Conservation (phyloP, 208 protist species). For the Balamuthia mandrillaris region DNA sequence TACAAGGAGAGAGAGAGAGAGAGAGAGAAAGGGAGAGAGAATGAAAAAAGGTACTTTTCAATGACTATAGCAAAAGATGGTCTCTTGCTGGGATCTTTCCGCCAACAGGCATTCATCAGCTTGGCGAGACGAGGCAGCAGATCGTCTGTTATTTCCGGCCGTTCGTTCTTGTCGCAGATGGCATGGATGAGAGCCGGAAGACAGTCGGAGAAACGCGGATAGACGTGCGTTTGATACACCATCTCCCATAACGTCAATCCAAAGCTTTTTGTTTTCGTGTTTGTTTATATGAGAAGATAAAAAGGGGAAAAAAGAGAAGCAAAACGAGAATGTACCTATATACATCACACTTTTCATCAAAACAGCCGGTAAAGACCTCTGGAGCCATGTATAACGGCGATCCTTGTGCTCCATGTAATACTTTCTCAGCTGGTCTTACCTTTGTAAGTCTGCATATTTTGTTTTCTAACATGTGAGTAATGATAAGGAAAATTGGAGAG, state of each 20-base stretch:
- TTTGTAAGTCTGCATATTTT: conserved; percentile 20
- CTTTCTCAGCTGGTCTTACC: conserved; percentile 1
- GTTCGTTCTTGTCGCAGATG: neutral
- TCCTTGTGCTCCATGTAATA: neutral
- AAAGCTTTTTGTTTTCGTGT: too few relatives aligned
- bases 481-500: neutral
- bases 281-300: neutral
- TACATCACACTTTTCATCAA: conserved; percentile 27
- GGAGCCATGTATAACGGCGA: conserved; percentile 38
- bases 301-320: neutral
- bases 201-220: conserved; percentile 3
- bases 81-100: neutral
- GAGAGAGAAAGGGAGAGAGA: neutral
- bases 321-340: conserved; percentile 12
- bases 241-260: conserved; percentile 39
- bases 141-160: neutral
- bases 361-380: conserved; percentile 30
- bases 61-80: neutral
- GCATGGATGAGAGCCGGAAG: conserved; percentile 2
- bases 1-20: neutral
- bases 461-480: neutral
- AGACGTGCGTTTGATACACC: neutral
- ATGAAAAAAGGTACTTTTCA: neutral
- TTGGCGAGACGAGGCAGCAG: neutral
- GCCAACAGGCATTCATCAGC: conserved; percentile 7